Evolutionary conservation across 2,329 filamentous ascomycete species (phyloP).

Genomic region (Alternaria sp.): DNA sequence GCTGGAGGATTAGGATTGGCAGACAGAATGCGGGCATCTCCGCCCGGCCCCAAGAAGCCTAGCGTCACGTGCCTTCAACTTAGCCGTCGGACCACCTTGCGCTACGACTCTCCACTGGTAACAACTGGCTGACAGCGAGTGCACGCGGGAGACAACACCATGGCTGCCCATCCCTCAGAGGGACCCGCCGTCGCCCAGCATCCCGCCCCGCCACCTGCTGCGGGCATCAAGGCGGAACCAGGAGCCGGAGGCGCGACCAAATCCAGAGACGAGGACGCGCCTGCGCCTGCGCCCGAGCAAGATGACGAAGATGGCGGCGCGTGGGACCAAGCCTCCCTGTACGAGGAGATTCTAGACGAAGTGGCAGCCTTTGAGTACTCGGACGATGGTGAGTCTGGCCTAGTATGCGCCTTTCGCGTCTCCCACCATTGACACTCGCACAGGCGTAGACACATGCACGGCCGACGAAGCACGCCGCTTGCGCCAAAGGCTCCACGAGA

Average conservation of each 20-base stretch:
- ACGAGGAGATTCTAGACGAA: conserved; percentile 49
- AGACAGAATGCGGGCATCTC: conserved; percentile 18
- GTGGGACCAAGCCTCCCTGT: conserved; percentile 46
- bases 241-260: conserved; percentile 28
- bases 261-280: conserved; percentile 26
- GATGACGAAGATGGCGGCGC: conserved; percentile 36
- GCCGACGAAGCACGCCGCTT: conserved; percentile 69
- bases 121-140: conserved; percentile 19
- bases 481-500: conserved; percentile 73
- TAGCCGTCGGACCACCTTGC: conserved; percentile 27
- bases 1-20: conserved; percentile 5
- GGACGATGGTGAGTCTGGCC: conserved; percentile 29
- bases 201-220: conserved; percentile 26
- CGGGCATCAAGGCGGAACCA: conserved; percentile 30
- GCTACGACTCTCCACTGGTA: conserved; percentile 22
- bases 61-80: conserved; percentile 21
- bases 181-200: conserved; percentile 44
- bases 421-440: conserved; percentile 21
- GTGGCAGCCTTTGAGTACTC: conserved; percentile 42
- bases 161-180: conserved; percentile 40
- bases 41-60: conserved; percentile 13
- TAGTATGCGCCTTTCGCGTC: not conserved
- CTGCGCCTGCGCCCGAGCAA: conserved; percentile 24
- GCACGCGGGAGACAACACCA: conserved; percentile 29
- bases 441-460: conserved; percentile 45